Evolutionary conservation across 2,329 filamentous ascomycete genomes (phyloP).

Genomic region (Laburnicola sp.): DNA sequence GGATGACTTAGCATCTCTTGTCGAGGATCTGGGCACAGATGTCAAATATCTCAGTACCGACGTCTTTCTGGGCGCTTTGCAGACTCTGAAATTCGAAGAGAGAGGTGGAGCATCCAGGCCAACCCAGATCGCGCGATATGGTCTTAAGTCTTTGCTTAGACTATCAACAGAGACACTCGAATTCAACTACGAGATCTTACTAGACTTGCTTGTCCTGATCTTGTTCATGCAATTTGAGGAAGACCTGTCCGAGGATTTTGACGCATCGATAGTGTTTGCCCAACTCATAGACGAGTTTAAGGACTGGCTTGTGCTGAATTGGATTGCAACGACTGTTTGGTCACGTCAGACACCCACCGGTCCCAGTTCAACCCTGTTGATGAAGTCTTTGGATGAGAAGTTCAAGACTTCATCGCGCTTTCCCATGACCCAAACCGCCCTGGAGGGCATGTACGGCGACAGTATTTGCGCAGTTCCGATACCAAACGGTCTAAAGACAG

Average conservation of each 20-base stretch:
- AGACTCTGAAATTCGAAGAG: conserved; percentile 51
- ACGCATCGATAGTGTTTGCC: conserved; percentile 62
- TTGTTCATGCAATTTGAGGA: conserved; percentile 82
- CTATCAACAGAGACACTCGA: conserved; percentile 78
- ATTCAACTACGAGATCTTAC: conserved; percentile 71
- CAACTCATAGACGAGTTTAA: conserved; percentile 58
- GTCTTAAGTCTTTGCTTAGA: conserved; percentile 72
- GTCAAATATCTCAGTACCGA: conserved; percentile 53
- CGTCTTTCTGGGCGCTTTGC: conserved; percentile 56
- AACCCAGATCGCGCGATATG: conserved; percentile 69
- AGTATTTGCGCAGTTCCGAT: conserved; percentile 37
- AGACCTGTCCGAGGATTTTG: conserved; percentile 69
- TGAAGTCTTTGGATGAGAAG: conserved; percentile 30
- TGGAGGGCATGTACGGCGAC: conserved; percentile 41
- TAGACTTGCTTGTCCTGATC: conserved; percentile 80
- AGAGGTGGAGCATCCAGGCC: conserved; percentile 46
- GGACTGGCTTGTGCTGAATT: conserved; percentile 41
- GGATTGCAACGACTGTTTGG: conserved; percentile 42
- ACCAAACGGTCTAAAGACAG: conserved; percentile 30
- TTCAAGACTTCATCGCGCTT: conserved; percentile 31
- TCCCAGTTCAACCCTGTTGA: conserved; percentile 28
- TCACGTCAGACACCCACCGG: conserved; percentile 35
- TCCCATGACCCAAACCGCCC: conserved; percentile 41
- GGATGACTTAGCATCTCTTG: conserved; percentile 61
- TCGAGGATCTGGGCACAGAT: conserved; percentile 65